phyloP scores from a whole-genome alignment of 2,329 filamentous ascomycete genomes.

The Echinosphaeria canescens region DNA sequence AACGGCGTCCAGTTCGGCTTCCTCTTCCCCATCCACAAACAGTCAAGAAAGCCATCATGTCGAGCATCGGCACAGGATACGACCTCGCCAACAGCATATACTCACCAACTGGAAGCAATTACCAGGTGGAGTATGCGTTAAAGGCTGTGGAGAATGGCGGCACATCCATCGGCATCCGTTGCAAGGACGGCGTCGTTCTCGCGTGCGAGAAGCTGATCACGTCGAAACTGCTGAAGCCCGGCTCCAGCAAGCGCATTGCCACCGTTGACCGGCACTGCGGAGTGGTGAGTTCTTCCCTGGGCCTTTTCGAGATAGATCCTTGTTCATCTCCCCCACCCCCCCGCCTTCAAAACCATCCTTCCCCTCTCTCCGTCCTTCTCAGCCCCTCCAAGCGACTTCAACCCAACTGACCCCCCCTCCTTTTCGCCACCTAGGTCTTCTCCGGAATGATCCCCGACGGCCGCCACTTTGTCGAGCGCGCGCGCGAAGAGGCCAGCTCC shows the following conservation, averaged over 20 bases:
- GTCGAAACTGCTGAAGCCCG: conserved; percentile 87
- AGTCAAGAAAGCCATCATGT: no score
- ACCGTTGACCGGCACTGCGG: conserved; percentile 88
- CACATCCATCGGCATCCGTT: conserved; percentile 87
- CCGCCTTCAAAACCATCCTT: not conserved
- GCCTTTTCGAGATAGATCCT: no score
- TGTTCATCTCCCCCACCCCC: no score
- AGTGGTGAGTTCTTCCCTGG: conserved; percentile 49
- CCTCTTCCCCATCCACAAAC: no score
- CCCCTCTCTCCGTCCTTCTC: not conserved
- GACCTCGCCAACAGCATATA: conserved; percentile 99
- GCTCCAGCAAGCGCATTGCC: conserved; percentile 92
- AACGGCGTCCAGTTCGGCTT: no score
- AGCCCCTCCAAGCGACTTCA: conserved; percentile 1
- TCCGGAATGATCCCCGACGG: conserved; percentile 90
- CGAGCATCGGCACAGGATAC: conserved; percentile 99
- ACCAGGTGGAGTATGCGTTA: conserved; percentile 96
- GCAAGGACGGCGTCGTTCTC: conserved; percentile 91
- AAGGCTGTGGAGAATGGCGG: conserved; percentile 98
- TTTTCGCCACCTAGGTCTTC: conserved; percentile 58
- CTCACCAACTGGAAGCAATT: conserved; percentile 96
- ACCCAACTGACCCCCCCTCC: not conserved
- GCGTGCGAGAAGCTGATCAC: conserved; percentile 92
- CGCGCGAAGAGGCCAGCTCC: conserved; percentile 76
- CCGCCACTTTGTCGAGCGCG: conserved; percentile 82